Percentiles rank a stretch among this genome's conserved stretches.
Conservation (phyloP, 164 flowering plant species). For the Echeveria elegans region DNA sequence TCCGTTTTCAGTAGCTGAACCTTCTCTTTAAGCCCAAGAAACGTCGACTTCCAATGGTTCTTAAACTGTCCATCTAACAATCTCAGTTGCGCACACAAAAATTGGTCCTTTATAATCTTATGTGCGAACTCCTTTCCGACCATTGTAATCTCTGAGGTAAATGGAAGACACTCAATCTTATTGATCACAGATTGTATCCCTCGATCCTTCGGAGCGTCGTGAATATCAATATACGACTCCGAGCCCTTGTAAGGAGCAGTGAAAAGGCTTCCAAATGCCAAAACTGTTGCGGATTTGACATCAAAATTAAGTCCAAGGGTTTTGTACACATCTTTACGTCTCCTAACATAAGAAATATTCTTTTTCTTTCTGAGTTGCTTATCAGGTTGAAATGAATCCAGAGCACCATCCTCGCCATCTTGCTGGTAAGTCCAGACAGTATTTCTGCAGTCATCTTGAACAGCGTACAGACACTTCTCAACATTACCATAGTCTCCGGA, state of each 20-base stretch:
- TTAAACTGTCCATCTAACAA: conserved; percentile 96
- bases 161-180: conserved; percentile 61
- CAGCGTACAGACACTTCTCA: conserved; percentile 55
- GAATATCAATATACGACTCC: conserved; percentile 70
- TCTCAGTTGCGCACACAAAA: conserved; percentile 88
- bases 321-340: conserved; percentile 56
- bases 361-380: conserved; percentile 61
- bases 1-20: conserved; percentile 34
- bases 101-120: conserved; percentile 54
- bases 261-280: conserved; percentile 90
- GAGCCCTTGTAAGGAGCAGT: conserved; percentile 73
- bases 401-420: conserved; percentile 30
- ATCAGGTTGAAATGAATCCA: conserved; percentile 84
- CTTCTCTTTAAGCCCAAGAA: conserved; percentile 43
- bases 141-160: conserved; percentile 54
- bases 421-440: conserved; percentile 82
- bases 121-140: conserved; percentile 56
- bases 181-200: conserved; percentile 47
- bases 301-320: conserved; percentile 69
- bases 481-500: conserved; percentile 48
- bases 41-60: conserved; percentile 81
- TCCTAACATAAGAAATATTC: conserved; percentile 57
- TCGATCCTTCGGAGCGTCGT: conserved; percentile 42
- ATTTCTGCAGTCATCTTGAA: conserved; percentile 73
- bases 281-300: conserved; percentile 54